Conservation (phyloP, 257 asterid genomes). For the Catharanthus roseus region DNA sequence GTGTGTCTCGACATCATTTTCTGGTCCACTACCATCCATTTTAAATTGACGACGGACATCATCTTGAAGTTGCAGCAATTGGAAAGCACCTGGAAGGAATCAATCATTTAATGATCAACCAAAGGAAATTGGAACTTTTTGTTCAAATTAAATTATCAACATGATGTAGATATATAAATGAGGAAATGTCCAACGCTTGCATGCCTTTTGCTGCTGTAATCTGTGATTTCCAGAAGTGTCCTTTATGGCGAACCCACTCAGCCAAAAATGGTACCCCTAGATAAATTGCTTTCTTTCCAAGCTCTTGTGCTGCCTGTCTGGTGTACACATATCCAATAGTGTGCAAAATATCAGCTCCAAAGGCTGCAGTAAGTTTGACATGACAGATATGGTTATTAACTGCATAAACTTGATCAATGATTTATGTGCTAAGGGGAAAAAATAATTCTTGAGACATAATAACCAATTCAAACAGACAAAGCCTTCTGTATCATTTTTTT, state of each 20-base stretch:
- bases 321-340: slow-evolving; percentile 93
- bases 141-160: background rate
- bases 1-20: slow-evolving; percentile 69
- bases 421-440: background rate
- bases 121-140: background rate
- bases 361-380: slow-evolving; percentile 53
- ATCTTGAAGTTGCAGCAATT: slow-evolving; percentile 91
- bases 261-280: slow-evolving; percentile 95
- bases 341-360: slow-evolving; percentile 94
- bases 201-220: slow-evolving; percentile 97
- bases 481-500: too few relatives aligned
- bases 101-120: background rate
- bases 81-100: slow-evolving; percentile 89
- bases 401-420: background rate
- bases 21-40: slow-evolving; percentile 52
- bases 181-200: slow-evolving; percentile 7
- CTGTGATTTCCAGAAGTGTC: slow-evolving; percentile 93
- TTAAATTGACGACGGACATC: slow-evolving; percentile 59
- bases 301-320: slow-evolving; percentile 96
- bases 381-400: background rate
- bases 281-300: slow-evolving; percentile 91
- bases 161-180: background rate
- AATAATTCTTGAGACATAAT: background rate
- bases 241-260: slow-evolving; percentile 99
- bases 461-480: background rate